Percentiles rank a stretch among this genome's conserved stretches.
These are phyloP conservation scores for Fusarium agapanthi DNA, from an alignment of 2,329 filamentous ascomycete genomes.

Conservation along the genomic window DNA sequence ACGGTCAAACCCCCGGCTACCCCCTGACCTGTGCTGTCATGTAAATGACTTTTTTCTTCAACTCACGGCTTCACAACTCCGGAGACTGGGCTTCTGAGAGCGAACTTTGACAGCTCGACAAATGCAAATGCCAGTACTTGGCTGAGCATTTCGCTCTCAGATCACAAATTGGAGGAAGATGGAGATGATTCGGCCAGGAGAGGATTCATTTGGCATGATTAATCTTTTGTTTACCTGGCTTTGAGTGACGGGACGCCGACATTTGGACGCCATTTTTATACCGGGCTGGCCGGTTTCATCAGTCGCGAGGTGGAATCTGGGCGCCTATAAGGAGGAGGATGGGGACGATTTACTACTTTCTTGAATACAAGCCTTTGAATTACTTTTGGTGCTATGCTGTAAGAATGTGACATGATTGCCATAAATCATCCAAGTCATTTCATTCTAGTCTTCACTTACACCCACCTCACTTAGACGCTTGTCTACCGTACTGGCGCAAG, in stretches of 20 bases:
- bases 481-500: background rate
- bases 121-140: background rate
- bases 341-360: conserved; percentile 21
- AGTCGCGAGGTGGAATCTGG: conserved; percentile 1
- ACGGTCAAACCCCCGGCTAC: conserved; percentile 33
- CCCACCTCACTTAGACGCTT: background rate
- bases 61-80: background rate
- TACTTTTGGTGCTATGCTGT: background rate
- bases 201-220: conserved; percentile 24
- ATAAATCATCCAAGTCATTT: background rate
- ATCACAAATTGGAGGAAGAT: conserved; percentile 2
- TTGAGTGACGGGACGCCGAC: conserved; percentile 35
- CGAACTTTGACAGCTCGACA: background rate
- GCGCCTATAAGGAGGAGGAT: background rate
- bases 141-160: conserved; percentile 14
- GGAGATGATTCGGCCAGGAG: conserved; percentile 20
- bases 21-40: conserved; percentile 47
- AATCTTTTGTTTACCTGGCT: conserved; percentile 24
- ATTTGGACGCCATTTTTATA: conserved; percentile 28
- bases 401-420: background rate
- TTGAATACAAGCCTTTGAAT: conserved; percentile 36
- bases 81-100: conserved; percentile 1
- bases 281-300: conserved; percentile 6
- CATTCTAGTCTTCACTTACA: background rate
- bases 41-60: conserved; percentile 38